Base-by-base conservation (phyloP, 345 rosid species). In the Camelina laxa region DNA sequence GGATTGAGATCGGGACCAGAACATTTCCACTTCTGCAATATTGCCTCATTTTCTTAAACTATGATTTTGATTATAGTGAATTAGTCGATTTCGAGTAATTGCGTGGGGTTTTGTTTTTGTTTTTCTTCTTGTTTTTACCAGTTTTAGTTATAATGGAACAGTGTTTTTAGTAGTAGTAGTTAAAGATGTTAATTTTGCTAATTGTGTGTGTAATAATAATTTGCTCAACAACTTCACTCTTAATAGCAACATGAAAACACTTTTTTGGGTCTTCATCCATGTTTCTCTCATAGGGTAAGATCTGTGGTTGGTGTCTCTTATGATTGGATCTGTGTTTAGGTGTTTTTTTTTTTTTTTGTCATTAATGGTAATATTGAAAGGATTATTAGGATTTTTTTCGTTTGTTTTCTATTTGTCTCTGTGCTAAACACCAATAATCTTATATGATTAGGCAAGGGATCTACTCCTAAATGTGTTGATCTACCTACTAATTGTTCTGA, bases 401-500 rank as follows among this genome's bases (percentile, higher is more conserved):
- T 27, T 27, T 27, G 27, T 24, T 24, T 58, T 16, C 19, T 45
- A 2, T 7, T n/a, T 63, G 9, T 7, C 17, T 2, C 24, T 2
- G 9, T 62, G 42, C 65, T 62, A 44, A 70, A 56, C 47, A 64
- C 47, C 65, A 47, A 9, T 63, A 9, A 16, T 63, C 55, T 76
- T 76, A 36, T 55, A 54, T 69, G 60, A 33, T 49, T 71, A 64
- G 76, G 36, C 62, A 58, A 77, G 72, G 80, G 42, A 57, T 59
- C 33, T 33, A 65, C 67, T 49, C 31, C 0, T 64, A 49, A 39
- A 50, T 58, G 76, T 45, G 80, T 69, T 75, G 67, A 30, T 59
- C 47, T 36, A 75, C 36, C 56, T 47, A 75, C 47, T 75, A 75
- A 15, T 22, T 60, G 62, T 69, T 47, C 62, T 50, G 68, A 65